Percentiles rank a stretch among this genome's conserved stretches.
Evolutionary conservation across 345 rosid genomes (phyloP).

Genomic region (Cardamine chenopodiifolia): DNA sequence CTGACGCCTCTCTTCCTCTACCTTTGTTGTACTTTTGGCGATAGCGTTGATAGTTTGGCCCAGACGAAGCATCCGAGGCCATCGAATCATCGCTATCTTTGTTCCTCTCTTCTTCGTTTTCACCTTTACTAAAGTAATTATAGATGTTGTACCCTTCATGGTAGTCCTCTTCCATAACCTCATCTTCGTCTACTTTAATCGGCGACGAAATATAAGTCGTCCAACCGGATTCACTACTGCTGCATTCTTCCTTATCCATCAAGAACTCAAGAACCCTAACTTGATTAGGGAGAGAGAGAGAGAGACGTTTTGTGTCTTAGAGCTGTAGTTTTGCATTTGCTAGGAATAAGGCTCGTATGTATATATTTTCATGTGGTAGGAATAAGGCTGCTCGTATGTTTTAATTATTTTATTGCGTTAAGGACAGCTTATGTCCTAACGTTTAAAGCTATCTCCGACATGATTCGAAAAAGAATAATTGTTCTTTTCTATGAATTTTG

Average conservation of each 20-base stretch:
- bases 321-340: slow-evolving; percentile 25
- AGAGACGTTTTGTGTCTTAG: slow-evolving; percentile 1
- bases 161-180: slow-evolving; percentile 38
- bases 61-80: slow-evolving; percentile 85
- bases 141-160: slow-evolving; percentile 34
- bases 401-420: slow-evolving; percentile 27
- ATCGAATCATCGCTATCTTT: slow-evolving; percentile 76
- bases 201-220: slow-evolving; percentile 67
- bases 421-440: slow-evolving; percentile 49
- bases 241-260: slow-evolving; percentile 59
- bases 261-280: slow-evolving; percentile 43
- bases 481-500: slow-evolving; percentile 20
- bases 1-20: not conserved
- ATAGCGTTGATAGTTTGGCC: slow-evolving; percentile 48
- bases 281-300: slow-evolving; percentile 9
- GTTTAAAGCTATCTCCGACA: slow-evolving; percentile 30
- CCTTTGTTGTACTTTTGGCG: slow-evolving; percentile 29
- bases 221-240: slow-evolving; percentile 93
- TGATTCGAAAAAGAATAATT: slow-evolving; percentile 29
- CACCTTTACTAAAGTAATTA: slow-evolving; percentile 19
- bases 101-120: slow-evolving; percentile 45
- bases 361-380: slow-evolving; percentile 35
- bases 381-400: slow-evolving; percentile 38
- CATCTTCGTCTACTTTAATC: slow-evolving; percentile 51
- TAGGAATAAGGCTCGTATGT: slow-evolving; percentile 8